Evolutionary conservation across 2,329 filamentous ascomycete species (phyloP), one percentile per base, ranked within the genome.

Genomic region (Clarireedia sp.): DNA sequence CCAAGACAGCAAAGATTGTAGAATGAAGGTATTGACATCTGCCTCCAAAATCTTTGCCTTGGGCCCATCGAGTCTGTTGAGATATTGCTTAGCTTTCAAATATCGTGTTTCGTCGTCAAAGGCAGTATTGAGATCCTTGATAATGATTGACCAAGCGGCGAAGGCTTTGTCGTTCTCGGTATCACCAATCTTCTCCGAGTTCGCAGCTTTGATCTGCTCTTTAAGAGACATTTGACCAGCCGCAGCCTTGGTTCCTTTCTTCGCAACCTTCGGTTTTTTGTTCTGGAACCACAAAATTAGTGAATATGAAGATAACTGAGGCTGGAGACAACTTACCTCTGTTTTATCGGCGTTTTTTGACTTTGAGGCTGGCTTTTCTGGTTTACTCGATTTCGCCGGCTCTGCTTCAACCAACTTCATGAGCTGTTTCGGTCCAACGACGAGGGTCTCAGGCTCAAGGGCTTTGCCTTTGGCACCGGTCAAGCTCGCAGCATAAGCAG

Each of bases 401-500:
- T 63, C 65, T 41, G 14, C 17, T 50, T 67, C 65, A 1, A 59
- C 58, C 17, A 60, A 21, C 56, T 68, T 68, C 16, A 56, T 46
- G 2, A 68, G 51, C 37, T 57, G 54, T 43, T 69, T 69, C 3
- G 60, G 57, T n/a, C 66, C 63, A 19, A 79, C 75, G 1, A 85
- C 77, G 48, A 89, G 79, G 3, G 74, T 80, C 65, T 89, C 83
- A 0, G 83, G 83, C 23, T 85, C 75, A 5, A 89, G 74, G 2
- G 72, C 73, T 60, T 82, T 86, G 3, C 84, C 85, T 2, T 76
- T 73, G 0, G 81, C 74, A 55, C 83, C 85, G 0, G 83, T 87
- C 47, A 90, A 73, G 68, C 84, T 88, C 12, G 82, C 83, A 1
- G 87, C 83, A 66, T 90, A 90, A 1, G 76, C 74, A 26, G 77